Base-by-base conservation (phyloP, 495 filamentous ascomycete genomes). In the Hypoxylon fragiforme region DNA sequence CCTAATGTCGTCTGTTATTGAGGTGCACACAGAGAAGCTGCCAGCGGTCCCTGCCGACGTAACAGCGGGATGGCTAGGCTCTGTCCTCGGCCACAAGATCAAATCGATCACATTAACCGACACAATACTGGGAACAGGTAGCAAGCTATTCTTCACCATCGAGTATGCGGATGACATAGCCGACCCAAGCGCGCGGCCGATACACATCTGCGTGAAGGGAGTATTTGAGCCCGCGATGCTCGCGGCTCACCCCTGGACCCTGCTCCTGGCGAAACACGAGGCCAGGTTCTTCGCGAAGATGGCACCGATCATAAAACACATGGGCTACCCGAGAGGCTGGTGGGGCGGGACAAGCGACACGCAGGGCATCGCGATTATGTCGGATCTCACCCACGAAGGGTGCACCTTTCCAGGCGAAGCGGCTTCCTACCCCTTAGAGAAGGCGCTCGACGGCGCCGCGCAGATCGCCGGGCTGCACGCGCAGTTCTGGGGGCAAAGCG, bases 41-140 rank as follows among this genome's bases (percentile, higher is more conserved):
- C 39, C 68, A 53, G 21, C 69, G 41, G 37, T 77, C 63, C 58
- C 68, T 61, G 41, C 70, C 44, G 46, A 78, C 63, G 36, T 76
- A 54, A 45, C 74, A 37, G 38, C 74, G 49, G 12, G 73, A 61
- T 48, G 73, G 75, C 65, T 78, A 63, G 61, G 68, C 7, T 54
- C 47, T 12, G 57, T 63, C 26, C 48, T 72, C n/a, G 69, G 65
- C 11, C 43, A 67, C 3, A 47, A 57, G 41, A 53, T 72, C 49
- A 64, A 60, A 38, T 72, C 69, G 3, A 20, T 64, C 6, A 41
- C 54, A 31, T 40, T 60, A n/a, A 67, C 66, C 0, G 7, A 49
- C 2, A 56, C 44, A 5, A 58, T 64, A 41, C 64, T 59, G 36
- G 69, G 69, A 24, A 70, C 69, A 3, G 67, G 38, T 34, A 65